Evolutionary conservation across 352 stramenopile species (phyloP), one percentile per base, ranked within the genome.

Genomic region (Pythium rishiriense): DNA sequence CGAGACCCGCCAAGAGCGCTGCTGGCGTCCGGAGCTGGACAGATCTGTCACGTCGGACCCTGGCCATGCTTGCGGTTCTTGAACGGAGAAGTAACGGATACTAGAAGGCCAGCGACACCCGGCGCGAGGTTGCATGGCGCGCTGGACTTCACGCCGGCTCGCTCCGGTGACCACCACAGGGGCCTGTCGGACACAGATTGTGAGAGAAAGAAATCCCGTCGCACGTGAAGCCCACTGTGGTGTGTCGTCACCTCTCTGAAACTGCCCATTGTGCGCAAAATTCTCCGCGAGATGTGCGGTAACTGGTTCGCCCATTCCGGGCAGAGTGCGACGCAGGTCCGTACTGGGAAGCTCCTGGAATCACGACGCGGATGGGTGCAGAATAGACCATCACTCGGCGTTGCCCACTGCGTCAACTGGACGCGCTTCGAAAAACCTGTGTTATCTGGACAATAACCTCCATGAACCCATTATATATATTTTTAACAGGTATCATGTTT

Each of bases 341-440:
- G n/a, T n/a, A n/a, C n/a, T n/a, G n/a, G n/a, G n/a, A n/a, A n/a
- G n/a, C n/a, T n/a, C n/a, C 37, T 43, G 37, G 37, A n/a, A 21
- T 9, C 10, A 14, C n/a, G 10, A 17, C 14, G 4, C n/a, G 14
- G 37, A 43, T 49, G 42, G 42, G 42, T 49, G 19, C 46, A 19
- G 5, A 52, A 25, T 6, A 3, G 26, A 50, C 21, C 21, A 55
- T 42, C 26, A 55, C 15, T 55, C 19, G n/a, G n/a, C n/a, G n/a
- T n/a, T n/a, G n/a, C n/a, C 24, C 8, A 22, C 42, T 41, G 47
- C 21, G 45, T 41, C 26, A 56, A 41, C 49, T 56, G 49, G 49
- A 56, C n/a, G 2, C 0, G 31, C 48, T 45, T 57, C 50, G 29
- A 57, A 45, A 41, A 57, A 57, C 50, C 29, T 31, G 35, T 14